Evolutionary conservation across 371 early-diverging fungal genomes (phyloP), one percentile per base, ranked within the genome.

Genomic region (Circinella umbellata): DNA sequence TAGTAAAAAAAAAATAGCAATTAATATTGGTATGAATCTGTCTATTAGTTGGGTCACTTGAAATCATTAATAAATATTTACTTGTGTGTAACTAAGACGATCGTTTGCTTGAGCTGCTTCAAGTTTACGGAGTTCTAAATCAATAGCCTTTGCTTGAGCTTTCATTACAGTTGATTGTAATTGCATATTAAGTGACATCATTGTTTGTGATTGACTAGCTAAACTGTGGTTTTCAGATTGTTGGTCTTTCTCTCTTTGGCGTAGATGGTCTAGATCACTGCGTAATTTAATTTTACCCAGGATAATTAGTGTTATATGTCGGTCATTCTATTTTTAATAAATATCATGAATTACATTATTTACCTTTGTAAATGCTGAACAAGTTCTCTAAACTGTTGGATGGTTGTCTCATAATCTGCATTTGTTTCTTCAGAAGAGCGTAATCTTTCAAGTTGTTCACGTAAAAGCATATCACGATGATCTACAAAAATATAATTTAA

Each of bases 91-190:
- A 47, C 80, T 84, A 51, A 97, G 76, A 65, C 95, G 89, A 69
- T 93, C 91, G 10, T 83, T 84, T 7, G 95, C 95, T 77, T 96
- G 96, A 27, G 83, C 76, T 37, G 92, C 93, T 37, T 97, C 97
- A 39, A 96, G 77, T 64, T 93, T 91, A 27, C 94, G 87, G 57
- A 97, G 84, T 66, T 96, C 97, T 54, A 96, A 80, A 73, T 97
- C 98, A 63, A 97, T 91, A 5, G 93, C 88, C 79, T 94, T 94
- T 14, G 95, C 94, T 72, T 94, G 92, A 11, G 95, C 91, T 77
- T 95, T 96, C 82, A 91, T 87, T 3, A 89, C 92, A 1, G 93
- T 90, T 5, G 90, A 86, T 75, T 94, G 94, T 38, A 97, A 79
- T 67, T 93, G 91, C 68, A 93, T 77, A 64, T 92, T 94, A 39